phyloP scores from a whole-genome alignment of 2,329 filamentous ascomycete species.

The Nothopassalora personata region DNA sequence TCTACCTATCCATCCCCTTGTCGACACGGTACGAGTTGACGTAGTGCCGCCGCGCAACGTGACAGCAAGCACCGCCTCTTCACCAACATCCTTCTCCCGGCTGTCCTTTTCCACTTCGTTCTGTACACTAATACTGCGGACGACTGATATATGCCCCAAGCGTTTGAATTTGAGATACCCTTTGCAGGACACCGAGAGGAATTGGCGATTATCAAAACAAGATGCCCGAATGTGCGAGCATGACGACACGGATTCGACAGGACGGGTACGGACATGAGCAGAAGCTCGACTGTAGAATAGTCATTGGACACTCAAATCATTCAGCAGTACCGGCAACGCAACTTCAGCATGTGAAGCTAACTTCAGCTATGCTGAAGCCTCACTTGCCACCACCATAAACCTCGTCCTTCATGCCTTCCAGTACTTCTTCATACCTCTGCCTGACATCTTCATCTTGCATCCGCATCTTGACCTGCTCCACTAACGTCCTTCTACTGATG shows the following conservation, averaged over 20 bases:
- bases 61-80: not conserved
- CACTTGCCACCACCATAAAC: constrained; percentile 35
- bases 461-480: constrained; percentile 36
- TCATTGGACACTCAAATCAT: not conserved
- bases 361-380: not conserved
- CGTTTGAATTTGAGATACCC: not conserved
- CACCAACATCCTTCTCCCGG: not conserved
- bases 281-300: not conserved
- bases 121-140: not conserved
- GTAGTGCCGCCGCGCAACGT: not conserved
- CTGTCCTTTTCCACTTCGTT: not conserved
- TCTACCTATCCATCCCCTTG: not conserved
- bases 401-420: constrained; percentile 59
- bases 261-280: not conserved
- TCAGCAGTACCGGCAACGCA: not conserved
- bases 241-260: too few relatives aligned
- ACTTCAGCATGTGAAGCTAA: not conserved
- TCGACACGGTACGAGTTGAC: not conserved
- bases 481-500: constrained; percentile 54
- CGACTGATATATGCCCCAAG: not conserved
- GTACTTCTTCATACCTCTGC: constrained; percentile 47
- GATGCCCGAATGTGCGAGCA: too few relatives aligned
- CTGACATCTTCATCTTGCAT: constrained; percentile 25
- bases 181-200: not conserved
- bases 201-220: not conserved